A percentile compares a stretch with the other conserved stretches of the same genome.
Conservation (phyloP, 768 basidiomycete species). For the Kwoniella newhampshirensis region DNA sequence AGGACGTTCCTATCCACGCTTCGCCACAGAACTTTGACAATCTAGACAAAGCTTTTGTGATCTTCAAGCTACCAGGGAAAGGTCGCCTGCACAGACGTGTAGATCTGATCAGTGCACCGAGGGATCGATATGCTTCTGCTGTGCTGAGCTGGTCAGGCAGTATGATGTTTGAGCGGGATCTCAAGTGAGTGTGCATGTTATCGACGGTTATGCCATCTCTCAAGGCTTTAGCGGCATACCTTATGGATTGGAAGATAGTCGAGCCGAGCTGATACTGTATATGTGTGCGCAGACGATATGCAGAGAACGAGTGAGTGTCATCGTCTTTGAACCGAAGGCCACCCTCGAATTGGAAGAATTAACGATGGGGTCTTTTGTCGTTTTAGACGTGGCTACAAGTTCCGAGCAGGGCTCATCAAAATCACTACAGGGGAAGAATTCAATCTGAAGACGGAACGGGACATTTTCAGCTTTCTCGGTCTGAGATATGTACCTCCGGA, state of each 20-base stretch:
- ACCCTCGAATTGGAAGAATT: not conserved
- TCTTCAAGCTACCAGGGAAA: slow-evolving; percentile 65
- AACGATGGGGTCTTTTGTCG: too few species aligned
- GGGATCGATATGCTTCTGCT: slow-evolving; percentile 80
- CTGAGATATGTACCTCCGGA: slow-evolving; percentile 48
- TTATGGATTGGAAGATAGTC: not conserved
- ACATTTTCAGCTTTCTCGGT: slow-evolving; percentile 46
- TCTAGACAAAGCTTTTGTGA: slow-evolving; percentile 79
- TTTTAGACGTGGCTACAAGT: slow-evolving; percentile 38
- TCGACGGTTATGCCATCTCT: not conserved
- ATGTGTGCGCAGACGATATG: slow-evolving; percentile 30
- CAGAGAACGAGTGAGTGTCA: slow-evolving; percentile 36
- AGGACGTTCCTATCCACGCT: slow-evolving; percentile 23
- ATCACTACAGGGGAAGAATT: slow-evolving; percentile 42
- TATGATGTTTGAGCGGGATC: slow-evolving; percentile 83
- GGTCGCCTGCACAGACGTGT: slow-evolving; percentile 65
- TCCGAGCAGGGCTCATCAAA: slow-evolving; percentile 38
- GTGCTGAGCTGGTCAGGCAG: slow-evolving; percentile 91
- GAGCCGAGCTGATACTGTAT: not conserved
- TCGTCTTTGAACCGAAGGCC: not conserved
- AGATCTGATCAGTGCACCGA: slow-evolving; percentile 78
- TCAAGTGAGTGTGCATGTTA: slow-evolving; percentile 53
- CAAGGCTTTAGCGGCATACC: not conserved
- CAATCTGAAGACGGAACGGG: slow-evolving; percentile 46
- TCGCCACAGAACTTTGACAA: slow-evolving; percentile 66